phyloP scores from a whole-genome alignment of 768 basidiomycete genomes.

The Leucosporidium yakuticum region DNA sequence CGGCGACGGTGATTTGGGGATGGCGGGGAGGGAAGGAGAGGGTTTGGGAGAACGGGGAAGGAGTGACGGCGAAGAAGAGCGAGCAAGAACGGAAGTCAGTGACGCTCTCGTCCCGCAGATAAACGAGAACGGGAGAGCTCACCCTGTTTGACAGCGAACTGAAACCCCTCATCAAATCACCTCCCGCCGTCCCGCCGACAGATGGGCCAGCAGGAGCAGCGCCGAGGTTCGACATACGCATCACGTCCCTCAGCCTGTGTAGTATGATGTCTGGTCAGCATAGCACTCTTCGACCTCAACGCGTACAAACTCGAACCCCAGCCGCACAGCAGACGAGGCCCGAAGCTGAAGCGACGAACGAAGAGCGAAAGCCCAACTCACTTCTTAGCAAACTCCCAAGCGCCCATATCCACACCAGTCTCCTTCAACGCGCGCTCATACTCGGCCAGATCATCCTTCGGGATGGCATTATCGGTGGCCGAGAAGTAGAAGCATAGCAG shows the following conservation, averaged over 20 bases:
- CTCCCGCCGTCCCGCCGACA: conserved; percentile 51
- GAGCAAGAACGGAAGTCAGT: too few species aligned
- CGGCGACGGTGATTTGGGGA: too few species aligned
- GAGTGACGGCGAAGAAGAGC: too few species aligned
- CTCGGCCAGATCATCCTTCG: conserved; percentile 82
- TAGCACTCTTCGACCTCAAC: too few species aligned
- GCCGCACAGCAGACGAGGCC: background rate
- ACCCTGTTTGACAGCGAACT: conserved; percentile 85
- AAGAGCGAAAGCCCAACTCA: conserved; percentile 29
- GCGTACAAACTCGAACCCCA: too few species aligned
- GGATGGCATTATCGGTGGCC: conserved; percentile 49
- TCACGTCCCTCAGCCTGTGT: conserved; percentile 71
- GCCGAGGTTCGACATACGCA: conserved; percentile 74
- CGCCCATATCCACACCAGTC: conserved; percentile 62
- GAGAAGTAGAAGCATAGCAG: conserved; percentile 94
- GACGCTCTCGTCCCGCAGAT: too few species aligned
- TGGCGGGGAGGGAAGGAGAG: background rate
- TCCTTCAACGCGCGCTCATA: conserved; percentile 79
- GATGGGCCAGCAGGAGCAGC: conserved; percentile 50
- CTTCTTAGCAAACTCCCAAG: conserved; percentile 86
- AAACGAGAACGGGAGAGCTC: conserved; percentile 37
- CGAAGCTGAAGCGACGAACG: background rate
- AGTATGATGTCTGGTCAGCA: background rate
- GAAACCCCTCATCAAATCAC: conserved; percentile 89
- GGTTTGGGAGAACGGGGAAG: background rate